Conservation (phyloP, 371 early-diverging fungal genomes). For the Mucor racemosus region DNA sequence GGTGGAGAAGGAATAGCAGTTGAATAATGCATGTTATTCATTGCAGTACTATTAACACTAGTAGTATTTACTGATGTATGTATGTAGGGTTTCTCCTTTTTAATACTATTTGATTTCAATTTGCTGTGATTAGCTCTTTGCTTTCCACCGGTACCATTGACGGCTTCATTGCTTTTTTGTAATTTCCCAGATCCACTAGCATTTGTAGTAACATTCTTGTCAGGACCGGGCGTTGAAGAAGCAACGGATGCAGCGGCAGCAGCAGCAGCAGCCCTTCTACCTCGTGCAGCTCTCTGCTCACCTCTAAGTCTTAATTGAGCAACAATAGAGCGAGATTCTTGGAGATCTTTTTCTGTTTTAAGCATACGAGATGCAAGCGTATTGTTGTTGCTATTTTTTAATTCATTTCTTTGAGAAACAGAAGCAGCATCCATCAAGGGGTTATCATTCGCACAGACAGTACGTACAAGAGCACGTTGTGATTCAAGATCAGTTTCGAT, state of each 20-base stretch:
- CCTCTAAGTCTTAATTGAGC: conserved; percentile 39
- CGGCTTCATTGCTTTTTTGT: conserved; percentile 12
- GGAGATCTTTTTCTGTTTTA: conserved; percentile 44
- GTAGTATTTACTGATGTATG: not conserved
- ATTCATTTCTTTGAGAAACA: too few species aligned
- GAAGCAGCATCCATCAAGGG: not conserved
- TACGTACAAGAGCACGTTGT: conserved; percentile 22
- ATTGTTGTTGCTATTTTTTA: not conserved
- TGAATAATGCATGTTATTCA: not conserved
- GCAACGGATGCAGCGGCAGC: conserved; percentile 11
- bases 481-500: conserved; percentile 45
- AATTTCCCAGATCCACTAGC: conserved; percentile 18
- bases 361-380: conserved; percentile 26
- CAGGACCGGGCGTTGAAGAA: conserved; percentile 18
- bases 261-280: conserved; percentile 29
- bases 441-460: conserved; percentile 15
- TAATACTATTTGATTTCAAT: not conserved
- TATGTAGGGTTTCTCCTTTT: not conserved
- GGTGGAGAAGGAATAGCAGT: conserved; percentile 9
- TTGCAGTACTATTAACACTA: not conserved
- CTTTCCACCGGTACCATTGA: not conserved
- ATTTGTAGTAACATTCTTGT: conserved; percentile 12
- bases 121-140: conserved; percentile 6
- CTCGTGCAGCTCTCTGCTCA: conserved; percentile 41
- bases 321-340: conserved; percentile 46